phyloP scores from a whole-genome alignment of 2,329 filamentous ascomycete species.

The Rugonectria rugulosa region DNA sequence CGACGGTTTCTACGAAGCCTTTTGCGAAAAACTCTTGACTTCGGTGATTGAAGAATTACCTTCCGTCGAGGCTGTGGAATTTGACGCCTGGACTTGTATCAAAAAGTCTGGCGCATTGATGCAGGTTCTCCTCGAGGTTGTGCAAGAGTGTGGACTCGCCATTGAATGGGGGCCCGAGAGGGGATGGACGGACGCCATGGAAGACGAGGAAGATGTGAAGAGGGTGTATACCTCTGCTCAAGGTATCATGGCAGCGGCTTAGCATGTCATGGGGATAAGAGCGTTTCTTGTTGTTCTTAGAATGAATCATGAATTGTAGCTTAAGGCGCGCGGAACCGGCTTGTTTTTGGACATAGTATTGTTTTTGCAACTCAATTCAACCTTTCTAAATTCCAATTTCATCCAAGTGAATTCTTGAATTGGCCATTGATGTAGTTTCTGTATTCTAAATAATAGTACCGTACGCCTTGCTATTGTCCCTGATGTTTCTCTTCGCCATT shows the following conservation, averaged over 20 bases:
- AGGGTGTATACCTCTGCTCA: neutral
- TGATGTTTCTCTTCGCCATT: neutral
- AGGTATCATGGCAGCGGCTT: conserved; percentile 24
- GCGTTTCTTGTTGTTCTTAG: conserved; percentile 1
- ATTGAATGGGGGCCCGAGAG: conserved; percentile 74
- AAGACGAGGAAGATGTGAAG: conserved; percentile 42
- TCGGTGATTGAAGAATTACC: conserved; percentile 66
- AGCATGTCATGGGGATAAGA: neutral
- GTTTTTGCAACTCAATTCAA: conserved; percentile 15
- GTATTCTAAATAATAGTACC: conserved; percentile 22
- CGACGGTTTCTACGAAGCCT: conserved; percentile 74
- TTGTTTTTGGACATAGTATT: conserved; percentile 3
- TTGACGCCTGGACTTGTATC: conserved; percentile 74
- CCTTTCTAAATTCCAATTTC: conserved; percentile 14
- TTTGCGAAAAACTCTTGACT: conserved; percentile 65
- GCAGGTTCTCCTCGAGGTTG: conserved; percentile 63
- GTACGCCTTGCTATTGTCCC: neutral
- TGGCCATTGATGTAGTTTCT: conserved; percentile 22
- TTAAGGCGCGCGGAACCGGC: conserved; percentile 1
- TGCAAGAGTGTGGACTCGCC: conserved; percentile 54
- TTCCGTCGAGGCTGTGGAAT: conserved; percentile 65
- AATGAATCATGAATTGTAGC: conserved; percentile 30
- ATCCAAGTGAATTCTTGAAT: conserved; percentile 15
- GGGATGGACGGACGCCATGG: conserved; percentile 66
- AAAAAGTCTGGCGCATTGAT: conserved; percentile 72